Percentiles rank a stretch among this genome's conserved stretches.
Evolutionary conservation across 1,284 basidiomycete genomes (phyloP).

Genomic region (Sphaerobolus stellatus): DNA sequence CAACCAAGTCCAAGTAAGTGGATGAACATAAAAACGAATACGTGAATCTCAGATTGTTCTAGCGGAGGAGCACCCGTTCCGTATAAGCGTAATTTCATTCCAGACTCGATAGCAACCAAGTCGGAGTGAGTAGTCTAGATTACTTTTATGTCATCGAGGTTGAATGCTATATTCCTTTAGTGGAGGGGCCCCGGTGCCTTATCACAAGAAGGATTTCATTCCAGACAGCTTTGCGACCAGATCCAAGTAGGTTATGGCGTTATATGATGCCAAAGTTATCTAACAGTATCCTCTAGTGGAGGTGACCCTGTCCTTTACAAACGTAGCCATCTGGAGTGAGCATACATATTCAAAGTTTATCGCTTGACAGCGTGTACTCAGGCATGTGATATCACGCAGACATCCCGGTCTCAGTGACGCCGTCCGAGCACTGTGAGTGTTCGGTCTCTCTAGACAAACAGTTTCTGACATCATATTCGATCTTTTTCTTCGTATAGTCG

Average conservation of each 20-base stretch:
- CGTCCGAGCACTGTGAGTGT: constrained; percentile 2
- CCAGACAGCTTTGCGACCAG: neutral
- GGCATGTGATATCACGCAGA: no score
- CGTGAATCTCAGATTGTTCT: neutral
- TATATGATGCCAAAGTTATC: neutral
- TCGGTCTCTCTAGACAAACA: no score
- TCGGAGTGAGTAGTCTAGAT: neutral
- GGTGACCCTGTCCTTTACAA: constrained; percentile 1
- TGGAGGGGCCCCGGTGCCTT: neutral
- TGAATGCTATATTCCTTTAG: no score
- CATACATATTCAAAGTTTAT: no score
- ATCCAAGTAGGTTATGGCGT: neutral
- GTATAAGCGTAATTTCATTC: neutral
- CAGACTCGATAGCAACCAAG: neutral
- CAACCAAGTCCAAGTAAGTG: constrained; percentile 2
- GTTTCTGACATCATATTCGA: neutral
- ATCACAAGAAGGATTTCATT: neutral
- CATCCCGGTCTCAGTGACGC: neutral
- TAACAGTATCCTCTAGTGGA: neutral
- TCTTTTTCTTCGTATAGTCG: neutral
- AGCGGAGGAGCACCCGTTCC: constrained; percentile 2
- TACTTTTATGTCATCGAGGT: neutral
- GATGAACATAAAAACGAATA: neutral
- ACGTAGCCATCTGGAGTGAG: no score
- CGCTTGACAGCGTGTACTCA: no score